Conservation (phyloP, 139 green algal species). For the Chlorella sorokiniana region DNA sequence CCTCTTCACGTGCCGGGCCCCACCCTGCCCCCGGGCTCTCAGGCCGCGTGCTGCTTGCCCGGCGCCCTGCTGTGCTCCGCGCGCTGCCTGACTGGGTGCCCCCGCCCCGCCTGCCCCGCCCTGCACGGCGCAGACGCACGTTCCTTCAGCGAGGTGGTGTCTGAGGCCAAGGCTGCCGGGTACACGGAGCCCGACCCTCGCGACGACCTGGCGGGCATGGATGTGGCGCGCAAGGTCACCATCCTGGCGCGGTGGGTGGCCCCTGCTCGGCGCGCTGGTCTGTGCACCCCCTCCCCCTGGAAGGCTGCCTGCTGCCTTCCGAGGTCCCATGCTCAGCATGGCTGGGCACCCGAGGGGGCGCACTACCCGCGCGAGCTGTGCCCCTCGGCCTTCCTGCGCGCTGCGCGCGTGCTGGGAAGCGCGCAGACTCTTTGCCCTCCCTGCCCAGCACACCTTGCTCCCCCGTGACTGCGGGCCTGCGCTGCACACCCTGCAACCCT, state of each 20-base stretch:
- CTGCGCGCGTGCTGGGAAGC: too few relatives aligned
- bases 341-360: not conserved
- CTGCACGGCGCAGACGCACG: conserved; percentile 20
- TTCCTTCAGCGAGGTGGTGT: conserved; percentile 87
- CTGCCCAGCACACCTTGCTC: not conserved
- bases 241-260: conserved; percentile 63
- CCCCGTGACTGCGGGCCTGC: not conserved
- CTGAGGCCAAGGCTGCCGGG: conserved; percentile 79
- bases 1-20: not conserved
- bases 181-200: conserved; percentile 97
- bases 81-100: not conserved
- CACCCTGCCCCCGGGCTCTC: not conserved
- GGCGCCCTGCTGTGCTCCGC: not conserved
- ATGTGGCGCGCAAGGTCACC: conserved; percentile 91
- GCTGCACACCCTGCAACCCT: not conserved
- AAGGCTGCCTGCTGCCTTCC: too few relatives aligned
- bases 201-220: conserved; percentile 93
- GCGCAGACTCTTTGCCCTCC: too few relatives aligned
- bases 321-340: not conserved
- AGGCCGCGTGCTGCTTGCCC: not conserved
- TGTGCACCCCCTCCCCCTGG: too few relatives aligned
- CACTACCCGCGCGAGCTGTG: too few relatives aligned
- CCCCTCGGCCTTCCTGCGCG: too few relatives aligned
- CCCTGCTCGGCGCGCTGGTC: too few relatives aligned
- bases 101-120: not conserved